Conservation (phyloP, 2,329 filamentous ascomycete species). For the Hymenoscyphus fructigenus region DNA sequence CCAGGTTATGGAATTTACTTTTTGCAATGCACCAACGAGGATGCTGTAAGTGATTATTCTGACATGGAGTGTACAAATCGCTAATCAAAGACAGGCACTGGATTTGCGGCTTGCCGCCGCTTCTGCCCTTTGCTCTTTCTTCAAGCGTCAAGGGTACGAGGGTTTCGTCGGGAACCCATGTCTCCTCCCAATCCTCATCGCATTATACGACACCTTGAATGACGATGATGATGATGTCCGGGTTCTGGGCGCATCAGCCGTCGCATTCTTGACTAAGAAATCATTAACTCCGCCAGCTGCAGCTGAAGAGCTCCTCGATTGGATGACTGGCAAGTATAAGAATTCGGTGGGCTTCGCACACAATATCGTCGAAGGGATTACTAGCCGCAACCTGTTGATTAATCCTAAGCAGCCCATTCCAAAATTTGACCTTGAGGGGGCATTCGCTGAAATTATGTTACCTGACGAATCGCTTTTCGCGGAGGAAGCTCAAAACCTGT, state of each 20-base stretch:
- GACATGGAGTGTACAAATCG: no score
- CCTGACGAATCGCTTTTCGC: slow-evolving; percentile 3
- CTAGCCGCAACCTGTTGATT: not conserved
- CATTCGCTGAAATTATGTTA: not conserved
- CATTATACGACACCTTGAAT: not conserved
- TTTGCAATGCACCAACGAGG: no score
- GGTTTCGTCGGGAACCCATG: not conserved
- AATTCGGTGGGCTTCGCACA: not conserved
- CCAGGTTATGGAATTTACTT: no score
- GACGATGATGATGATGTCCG: slow-evolving; percentile 5
- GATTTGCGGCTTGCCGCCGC: no score
- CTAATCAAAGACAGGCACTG: no score
- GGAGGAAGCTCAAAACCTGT: slow-evolving; percentile 2
- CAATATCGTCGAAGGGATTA: not conserved
- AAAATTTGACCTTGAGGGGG: not conserved
- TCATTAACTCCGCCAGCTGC: not conserved
- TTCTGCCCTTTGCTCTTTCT: not conserved
- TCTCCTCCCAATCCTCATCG: not conserved
- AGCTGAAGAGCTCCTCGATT: not conserved
- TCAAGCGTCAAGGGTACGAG: not conserved
- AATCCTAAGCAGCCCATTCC: not conserved
- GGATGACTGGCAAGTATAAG: not conserved
- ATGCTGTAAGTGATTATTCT: no score
- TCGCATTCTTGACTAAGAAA: not conserved
- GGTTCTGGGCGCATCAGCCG: not conserved